Percentiles rank a stretch among this genome's conserved stretches.
Evolutionary conservation across 176 grass and related monocot species (phyloP).

Genomic region (Musa beccarii): DNA sequence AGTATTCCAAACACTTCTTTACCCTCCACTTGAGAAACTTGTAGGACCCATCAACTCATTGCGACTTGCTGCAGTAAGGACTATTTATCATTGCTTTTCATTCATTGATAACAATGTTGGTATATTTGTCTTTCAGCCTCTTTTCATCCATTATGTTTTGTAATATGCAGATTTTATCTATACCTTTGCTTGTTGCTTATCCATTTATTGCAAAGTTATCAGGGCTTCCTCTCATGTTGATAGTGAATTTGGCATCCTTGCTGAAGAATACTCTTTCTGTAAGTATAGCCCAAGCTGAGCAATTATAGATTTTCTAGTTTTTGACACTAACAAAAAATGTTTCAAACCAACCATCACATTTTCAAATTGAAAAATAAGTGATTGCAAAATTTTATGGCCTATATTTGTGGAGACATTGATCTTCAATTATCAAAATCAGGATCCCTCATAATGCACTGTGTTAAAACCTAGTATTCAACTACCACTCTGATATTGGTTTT

Average conservation of each 20-base stretch:
- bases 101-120: neutral
- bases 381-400: too few relatives aligned
- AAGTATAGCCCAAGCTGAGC: neutral
- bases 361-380: too few relatives aligned
- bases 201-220: conserved; percentile 59
- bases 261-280: conserved; percentile 32
- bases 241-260: conserved; percentile 36
- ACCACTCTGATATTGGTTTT: too few relatives aligned
- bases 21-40: conserved; percentile 33
- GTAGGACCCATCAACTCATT: conserved; percentile 44
- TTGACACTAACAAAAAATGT: neutral
- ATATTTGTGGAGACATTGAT: too few relatives aligned
- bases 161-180: conserved; percentile 32
- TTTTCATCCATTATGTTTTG: conserved; percentile 3
- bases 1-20: conserved; percentile 61
- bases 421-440: too few relatives aligned
- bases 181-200: conserved; percentile 56
- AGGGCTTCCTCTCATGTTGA: conserved; percentile 31
- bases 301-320: neutral
- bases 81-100: neutral
- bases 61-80: conserved; percentile 48
- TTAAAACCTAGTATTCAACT: too few relatives aligned
- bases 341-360: too few relatives aligned
- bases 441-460: too few relatives aligned
- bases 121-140: neutral